Conservation (phyloP, 805 yeast species). For the Saccharomycodes ludwigii region DNA sequence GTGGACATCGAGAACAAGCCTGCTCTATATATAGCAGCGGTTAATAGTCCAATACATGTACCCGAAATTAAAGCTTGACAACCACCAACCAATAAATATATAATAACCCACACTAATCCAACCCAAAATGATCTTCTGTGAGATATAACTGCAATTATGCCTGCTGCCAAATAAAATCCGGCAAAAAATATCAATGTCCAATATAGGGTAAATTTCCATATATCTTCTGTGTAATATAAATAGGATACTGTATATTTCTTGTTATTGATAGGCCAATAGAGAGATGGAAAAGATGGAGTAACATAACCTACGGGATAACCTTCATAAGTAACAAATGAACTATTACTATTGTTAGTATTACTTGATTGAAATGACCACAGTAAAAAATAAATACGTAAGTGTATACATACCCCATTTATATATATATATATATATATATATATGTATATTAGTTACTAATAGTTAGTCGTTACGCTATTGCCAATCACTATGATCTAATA, state of each 20-base stretch:
- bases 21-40: conserved; percentile 64
- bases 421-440: no score
- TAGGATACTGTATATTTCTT: conserved; percentile 31
- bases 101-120: conserved; percentile 14
- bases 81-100: conserved; percentile 43
- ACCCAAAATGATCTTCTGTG: conserved; percentile 20
- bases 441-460: no score
- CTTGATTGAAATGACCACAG: no score
- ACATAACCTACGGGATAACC: conserved; percentile 72
- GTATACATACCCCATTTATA: no score
- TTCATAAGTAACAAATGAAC: conserved; percentile 31
- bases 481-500: no score
- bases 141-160: conserved; percentile 26
- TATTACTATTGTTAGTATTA: no score
- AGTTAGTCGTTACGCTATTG: no score
- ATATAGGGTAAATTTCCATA: conserved; percentile 70
- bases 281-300: conserved; percentile 70
- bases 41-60: conserved; percentile 60
- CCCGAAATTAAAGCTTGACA: conserved; percentile 63
- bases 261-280: conserved; percentile 53
- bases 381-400: no score
- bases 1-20: conserved; percentile 84
- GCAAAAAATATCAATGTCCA: conserved; percentile 70
- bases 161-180: conserved; percentile 53
- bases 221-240: conserved; percentile 56